Conservation (phyloP, 2,329 filamentous ascomycete genomes). For the Neofusicoccum ribis region DNA sequence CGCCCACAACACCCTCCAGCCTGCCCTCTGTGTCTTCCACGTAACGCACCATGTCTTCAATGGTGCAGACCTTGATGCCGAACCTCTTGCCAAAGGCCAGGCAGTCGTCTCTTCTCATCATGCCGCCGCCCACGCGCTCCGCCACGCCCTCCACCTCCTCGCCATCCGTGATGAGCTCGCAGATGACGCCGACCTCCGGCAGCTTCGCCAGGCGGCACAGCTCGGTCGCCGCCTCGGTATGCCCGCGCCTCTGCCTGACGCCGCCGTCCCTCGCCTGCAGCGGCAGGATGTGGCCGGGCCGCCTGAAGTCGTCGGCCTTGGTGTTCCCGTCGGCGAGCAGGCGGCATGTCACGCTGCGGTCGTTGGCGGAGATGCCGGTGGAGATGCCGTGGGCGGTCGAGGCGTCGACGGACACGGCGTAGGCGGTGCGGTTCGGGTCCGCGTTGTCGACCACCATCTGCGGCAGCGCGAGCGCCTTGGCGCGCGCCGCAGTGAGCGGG, state of each 20-base stretch:
- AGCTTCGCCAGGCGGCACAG: slow-evolving; percentile 85
- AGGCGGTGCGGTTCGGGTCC: slow-evolving; percentile 88
- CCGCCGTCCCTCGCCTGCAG: slow-evolving; percentile 77
- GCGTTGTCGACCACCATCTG: slow-evolving; percentile 78
- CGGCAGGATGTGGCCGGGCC: slow-evolving; percentile 89
- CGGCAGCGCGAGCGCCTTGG: slow-evolving; percentile 72
- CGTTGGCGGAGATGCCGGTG: slow-evolving; percentile 88
- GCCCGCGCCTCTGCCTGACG: slow-evolving; percentile 75
- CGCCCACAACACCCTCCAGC: slow-evolving; percentile 26
- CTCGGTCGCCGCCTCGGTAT: slow-evolving; percentile 93
- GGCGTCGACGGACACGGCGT: slow-evolving; percentile 87
- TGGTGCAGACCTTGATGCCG: slow-evolving; percentile 92
- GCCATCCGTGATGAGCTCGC: slow-evolving; percentile 88
- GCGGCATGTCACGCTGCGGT: slow-evolving; percentile 79
- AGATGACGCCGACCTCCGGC: slow-evolving; percentile 75
- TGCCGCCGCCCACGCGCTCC: slow-evolving; percentile 68
- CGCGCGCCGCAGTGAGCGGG: slow-evolving; percentile 70
- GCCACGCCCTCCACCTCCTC: slow-evolving; percentile 68
- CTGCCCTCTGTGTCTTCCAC: slow-evolving; percentile 72
- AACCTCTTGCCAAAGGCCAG: slow-evolving; percentile 83
- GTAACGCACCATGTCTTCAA: slow-evolving; percentile 82
- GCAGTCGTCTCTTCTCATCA: slow-evolving; percentile 90
- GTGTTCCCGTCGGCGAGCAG: slow-evolving; percentile 61
- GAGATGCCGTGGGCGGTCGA: slow-evolving; percentile 66
- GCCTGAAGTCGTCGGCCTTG: slow-evolving; percentile 64